These are phyloP conservation scores for Diversispora eburnea DNA, from an alignment of 192 early-diverging fungal species.

Conservation along the genomic window DNA sequence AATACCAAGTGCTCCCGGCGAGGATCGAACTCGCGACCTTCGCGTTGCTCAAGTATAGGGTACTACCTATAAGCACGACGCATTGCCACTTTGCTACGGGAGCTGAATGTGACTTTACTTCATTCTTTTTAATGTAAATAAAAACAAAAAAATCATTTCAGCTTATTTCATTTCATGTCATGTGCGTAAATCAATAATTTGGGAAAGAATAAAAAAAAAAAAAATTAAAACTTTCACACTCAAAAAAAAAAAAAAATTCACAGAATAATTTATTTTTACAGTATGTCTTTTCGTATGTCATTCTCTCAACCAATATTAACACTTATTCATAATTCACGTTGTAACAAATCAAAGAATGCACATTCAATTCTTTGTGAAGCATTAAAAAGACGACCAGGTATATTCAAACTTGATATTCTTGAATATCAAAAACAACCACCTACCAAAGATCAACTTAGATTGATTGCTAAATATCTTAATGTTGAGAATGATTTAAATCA, in stretches of 20 bases:
- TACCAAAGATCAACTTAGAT: constrained; percentile 7
- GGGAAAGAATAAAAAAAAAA: no score
- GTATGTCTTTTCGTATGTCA: constrained; percentile 9
- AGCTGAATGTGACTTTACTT: background rate
- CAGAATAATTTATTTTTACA: no score
- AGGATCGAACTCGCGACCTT: constrained; percentile 30
- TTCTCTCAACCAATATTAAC: constrained; percentile 5
- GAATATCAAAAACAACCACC: constrained; percentile 18
- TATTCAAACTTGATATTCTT: constrained; percentile 9
- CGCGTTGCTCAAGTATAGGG: constrained; percentile 29
- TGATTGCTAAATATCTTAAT: constrained; percentile 1
- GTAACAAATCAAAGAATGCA: constrained; percentile 1
- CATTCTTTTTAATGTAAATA: no score
- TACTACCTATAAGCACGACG: constrained; percentile 28
- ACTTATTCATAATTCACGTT: background rate
- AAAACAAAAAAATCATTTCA: no score
- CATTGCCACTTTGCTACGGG: constrained; percentile 30
- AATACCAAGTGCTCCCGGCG: constrained; percentile 25
- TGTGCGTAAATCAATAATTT: no score
- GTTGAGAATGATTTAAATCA: constrained; percentile 9
- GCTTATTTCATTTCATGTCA: no score
- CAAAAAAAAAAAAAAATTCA: no score
- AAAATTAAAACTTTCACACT: no score
- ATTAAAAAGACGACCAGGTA: background rate
- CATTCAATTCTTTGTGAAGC: constrained; percentile 6